phyloP scores from a whole-genome alignment of 306 rosid genomes.

The Vigna mungo region DNA sequence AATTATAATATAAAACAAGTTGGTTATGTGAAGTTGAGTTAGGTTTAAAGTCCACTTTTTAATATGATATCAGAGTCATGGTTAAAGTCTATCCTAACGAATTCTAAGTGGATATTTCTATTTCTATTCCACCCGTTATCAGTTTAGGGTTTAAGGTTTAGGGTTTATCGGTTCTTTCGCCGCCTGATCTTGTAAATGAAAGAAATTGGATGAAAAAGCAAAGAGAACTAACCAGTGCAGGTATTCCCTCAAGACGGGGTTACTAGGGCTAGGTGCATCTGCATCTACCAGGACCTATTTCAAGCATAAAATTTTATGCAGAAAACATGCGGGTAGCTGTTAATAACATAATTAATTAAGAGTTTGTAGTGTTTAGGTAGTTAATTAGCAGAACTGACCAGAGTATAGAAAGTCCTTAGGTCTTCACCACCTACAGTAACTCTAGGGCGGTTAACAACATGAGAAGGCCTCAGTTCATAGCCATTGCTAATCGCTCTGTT shows the following conservation, averaged over 20 bases:
- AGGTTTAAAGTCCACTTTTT: no score
- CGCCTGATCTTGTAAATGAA: neutral
- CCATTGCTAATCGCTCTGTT: slow-evolving; percentile 51
- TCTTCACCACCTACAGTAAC: slow-evolving; percentile 51
- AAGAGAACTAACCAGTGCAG: slow-evolving; percentile 51
- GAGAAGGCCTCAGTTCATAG: slow-evolving; percentile 47
- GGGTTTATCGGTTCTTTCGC: no score
- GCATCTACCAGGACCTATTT: slow-evolving; percentile 56
- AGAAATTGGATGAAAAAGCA: neutral
- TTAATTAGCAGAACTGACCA: slow-evolving; percentile 31
- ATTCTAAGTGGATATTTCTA: no score
- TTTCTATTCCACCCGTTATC: no score
- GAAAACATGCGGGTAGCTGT: neutral
- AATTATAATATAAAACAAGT: no score
- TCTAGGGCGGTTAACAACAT: slow-evolving; percentile 45
- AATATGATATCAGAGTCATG: no score
- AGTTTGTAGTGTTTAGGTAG: neutral
- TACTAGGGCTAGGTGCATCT: slow-evolving; percentile 62
- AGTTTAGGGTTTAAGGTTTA: no score
- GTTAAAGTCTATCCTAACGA: no score
- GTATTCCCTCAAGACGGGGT: slow-evolving; percentile 55
- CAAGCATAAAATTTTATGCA: neutral
- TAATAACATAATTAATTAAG: neutral
- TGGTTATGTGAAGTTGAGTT: no score
- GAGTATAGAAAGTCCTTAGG: slow-evolving; percentile 57